Percentiles rank a stretch among this genome's conserved stretches.
phyloP scores from a whole-genome alignment of 129 eudicot species.

The Mikania micrantha region DNA sequence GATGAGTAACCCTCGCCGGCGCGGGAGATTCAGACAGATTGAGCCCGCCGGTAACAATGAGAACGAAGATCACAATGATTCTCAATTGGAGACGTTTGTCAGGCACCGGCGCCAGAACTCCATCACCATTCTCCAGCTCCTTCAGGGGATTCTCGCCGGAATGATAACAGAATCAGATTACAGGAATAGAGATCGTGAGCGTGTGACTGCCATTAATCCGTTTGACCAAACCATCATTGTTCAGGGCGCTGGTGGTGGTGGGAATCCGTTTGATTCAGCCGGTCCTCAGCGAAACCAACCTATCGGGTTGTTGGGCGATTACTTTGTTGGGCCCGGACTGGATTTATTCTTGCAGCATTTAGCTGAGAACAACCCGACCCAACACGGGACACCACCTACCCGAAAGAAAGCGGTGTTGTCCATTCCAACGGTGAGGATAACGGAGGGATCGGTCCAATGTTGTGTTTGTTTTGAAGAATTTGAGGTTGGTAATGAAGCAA shows the following conservation, averaged over 20 bases:
- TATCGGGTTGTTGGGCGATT: conserved; percentile 42
- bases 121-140: conserved; percentile 51
- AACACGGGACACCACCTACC: conserved; percentile 66
- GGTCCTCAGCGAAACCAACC: conserved; percentile 13
- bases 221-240: conserved; percentile 54
- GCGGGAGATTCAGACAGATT: conserved; percentile 38
- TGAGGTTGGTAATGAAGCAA: conserved; percentile 37
- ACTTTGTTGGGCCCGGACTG: conserved; percentile 54
- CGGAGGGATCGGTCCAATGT: conserved; percentile 42
- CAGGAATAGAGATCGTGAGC: conserved; percentile 32
- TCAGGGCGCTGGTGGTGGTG: conserved; percentile 33
- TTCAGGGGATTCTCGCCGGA: conserved; percentile 43
- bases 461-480: conserved; percentile 53
- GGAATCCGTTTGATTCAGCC: conserved; percentile 17
- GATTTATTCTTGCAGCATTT: conserved; percentile 64
- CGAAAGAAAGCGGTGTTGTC: conserved; percentile 43
- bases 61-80: neutral
- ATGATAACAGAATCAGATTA: conserved; percentile 3
- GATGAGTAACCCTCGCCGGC: conserved; percentile 54
- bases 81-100: conserved; percentile 29
- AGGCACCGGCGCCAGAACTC: conserved; percentile 48
- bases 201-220: conserved; percentile 58
- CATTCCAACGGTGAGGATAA: conserved; percentile 39
- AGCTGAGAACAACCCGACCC: conserved; percentile 56
- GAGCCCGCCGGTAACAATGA: conserved; percentile 24